Base-by-base conservation (phyloP, 352 stramenopile species). In the Phytophthora tentaculata region DNA sequence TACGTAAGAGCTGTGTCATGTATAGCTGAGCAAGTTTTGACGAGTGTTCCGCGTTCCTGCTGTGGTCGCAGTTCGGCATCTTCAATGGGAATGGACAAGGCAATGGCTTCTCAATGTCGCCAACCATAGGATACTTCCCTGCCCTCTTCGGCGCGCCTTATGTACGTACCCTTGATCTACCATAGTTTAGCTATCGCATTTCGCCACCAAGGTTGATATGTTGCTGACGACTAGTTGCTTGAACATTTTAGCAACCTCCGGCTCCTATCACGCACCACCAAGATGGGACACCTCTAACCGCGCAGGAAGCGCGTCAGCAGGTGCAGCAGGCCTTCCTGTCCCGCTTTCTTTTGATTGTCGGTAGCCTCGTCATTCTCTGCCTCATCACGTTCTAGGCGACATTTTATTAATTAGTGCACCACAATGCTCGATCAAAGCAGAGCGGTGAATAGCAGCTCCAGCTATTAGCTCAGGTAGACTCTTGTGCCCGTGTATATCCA, bases 91-190 rank as follows among this genome's bases (percentile, higher is more conserved):
- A 80, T 47, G 67, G 67, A 26, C 72, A 81, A 54, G 69, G 64
- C 16, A 71, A 67, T 20, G 53, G 58, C 2, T 85, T 88, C 37
- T 67, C 76, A 12, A 86, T 89, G 69, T 91, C 84, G 9, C 81
- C 88, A 16, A 89, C 83, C 4, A 78, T 95, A 17, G 88, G 88
- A 5, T 96, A 95, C 79, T 95, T 96, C 57, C 87, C 90, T 13
- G 88, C 86, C 13, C 80, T 96, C 45, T 96, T 97, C 65, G 84
- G 86, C 10, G 68, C 89, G 19, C 77, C 75, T 20, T 74, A 82
- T 29, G 78, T 84, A 77, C 39, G 76, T 69, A 50, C 26, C 17
- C 35, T n/a, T 32, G 5, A 44, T 20, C 16, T 7, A 26, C 22
- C 4, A 3, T 35, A 0, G 14, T 20, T 24, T 12, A 13, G n/a